These are phyloP conservation scores for Mucuna pruriens DNA, from an alignment of 306 rosid genomes.

Conservation along the genomic window DNA sequence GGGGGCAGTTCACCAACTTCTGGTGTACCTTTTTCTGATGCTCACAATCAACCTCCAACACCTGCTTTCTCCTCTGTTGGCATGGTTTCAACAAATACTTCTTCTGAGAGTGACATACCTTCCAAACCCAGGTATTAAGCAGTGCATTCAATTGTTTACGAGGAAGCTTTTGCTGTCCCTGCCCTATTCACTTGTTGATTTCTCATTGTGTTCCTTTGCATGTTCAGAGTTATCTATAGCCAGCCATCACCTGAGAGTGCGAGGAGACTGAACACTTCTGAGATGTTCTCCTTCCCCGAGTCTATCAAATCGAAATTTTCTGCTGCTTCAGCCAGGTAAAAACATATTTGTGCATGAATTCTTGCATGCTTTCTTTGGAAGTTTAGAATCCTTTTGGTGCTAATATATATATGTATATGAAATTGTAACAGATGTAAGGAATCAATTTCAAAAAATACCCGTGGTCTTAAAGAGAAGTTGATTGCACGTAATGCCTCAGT, in stretches of 20 bases:
- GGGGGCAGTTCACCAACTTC: slow-evolving; percentile 44
- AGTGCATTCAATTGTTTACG: not conserved
- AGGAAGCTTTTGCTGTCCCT: not conserved
- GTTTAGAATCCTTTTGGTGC: not conserved
- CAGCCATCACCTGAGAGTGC: slow-evolving; percentile 54
- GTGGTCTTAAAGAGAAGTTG: slow-evolving; percentile 74
- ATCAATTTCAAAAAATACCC: slow-evolving; percentile 65
- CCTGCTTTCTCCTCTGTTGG: slow-evolving; percentile 19
- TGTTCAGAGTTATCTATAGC: slow-evolving; percentile 49
- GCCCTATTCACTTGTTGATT: not conserved
- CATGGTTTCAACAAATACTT: slow-evolving; percentile 31
- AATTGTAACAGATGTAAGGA: slow-evolving; percentile 66
- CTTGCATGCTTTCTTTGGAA: not conserved
- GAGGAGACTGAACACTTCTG: slow-evolving; percentile 51
- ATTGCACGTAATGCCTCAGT: slow-evolving; percentile 70
- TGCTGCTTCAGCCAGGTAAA: slow-evolving; percentile 81
- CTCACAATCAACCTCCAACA: slow-evolving; percentile 41
- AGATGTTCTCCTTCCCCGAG: slow-evolving; percentile 54
- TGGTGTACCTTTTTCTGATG: slow-evolving; percentile 35
- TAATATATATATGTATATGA: slow-evolving; percentile 4
- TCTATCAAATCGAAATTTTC: slow-evolving; percentile 70
- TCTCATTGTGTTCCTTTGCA: not conserved
- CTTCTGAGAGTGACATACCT: slow-evolving; percentile 38
- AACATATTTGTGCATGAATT: not conserved
- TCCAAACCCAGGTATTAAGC: slow-evolving; percentile 54